phyloP scores from a whole-genome alignment of 73 alveolate species.

The Symbiodinium natans region DNA sequence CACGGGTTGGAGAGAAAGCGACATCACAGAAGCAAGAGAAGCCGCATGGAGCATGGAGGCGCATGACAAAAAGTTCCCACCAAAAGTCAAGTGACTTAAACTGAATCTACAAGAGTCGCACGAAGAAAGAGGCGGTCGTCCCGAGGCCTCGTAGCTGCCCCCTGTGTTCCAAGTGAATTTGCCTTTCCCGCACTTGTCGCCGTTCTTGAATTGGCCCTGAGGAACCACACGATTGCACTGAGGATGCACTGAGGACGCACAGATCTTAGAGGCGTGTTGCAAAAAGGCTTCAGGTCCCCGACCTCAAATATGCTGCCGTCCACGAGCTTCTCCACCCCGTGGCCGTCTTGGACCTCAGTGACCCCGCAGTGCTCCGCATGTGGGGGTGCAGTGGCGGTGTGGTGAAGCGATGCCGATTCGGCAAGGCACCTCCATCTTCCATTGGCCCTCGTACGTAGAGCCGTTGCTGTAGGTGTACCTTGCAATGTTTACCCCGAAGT shows the following conservation, averaged over 20 bases:
- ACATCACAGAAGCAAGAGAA: too few relatives aligned
- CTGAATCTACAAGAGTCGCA: too few relatives aligned
- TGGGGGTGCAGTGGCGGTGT: neutral
- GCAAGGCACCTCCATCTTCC: conserved; percentile 94
- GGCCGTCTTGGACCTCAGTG: conserved; percentile 95
- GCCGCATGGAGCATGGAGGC: neutral
- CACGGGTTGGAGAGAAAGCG: neutral
- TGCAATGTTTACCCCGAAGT: neutral
- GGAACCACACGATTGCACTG: neutral
- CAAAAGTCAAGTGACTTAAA: neutral
- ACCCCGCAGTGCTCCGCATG: neutral
- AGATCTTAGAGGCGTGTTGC: neutral
- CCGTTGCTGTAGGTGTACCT: conserved; percentile 95
- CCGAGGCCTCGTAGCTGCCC: conserved; percentile 66
- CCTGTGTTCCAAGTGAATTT: conserved; percentile 94
- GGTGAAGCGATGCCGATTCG: neutral
- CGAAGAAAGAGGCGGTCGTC: neutral
- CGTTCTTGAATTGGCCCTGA: conserved; percentile 95
- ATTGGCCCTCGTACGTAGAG: conserved; percentile 95
- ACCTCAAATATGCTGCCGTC: conserved; percentile 95
- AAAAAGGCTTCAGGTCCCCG: too few relatives aligned
- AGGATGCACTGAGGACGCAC: neutral
- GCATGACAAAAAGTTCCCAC: neutral
- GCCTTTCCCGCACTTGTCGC: conserved; percentile 96
- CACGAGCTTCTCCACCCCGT: conserved; percentile 95